Percentiles rank a stretch among this genome's conserved stretches.
Evolutionary conservation across 2,329 filamentous ascomycete species (phyloP).

Genomic region (Aspergillus tanneri): DNA sequence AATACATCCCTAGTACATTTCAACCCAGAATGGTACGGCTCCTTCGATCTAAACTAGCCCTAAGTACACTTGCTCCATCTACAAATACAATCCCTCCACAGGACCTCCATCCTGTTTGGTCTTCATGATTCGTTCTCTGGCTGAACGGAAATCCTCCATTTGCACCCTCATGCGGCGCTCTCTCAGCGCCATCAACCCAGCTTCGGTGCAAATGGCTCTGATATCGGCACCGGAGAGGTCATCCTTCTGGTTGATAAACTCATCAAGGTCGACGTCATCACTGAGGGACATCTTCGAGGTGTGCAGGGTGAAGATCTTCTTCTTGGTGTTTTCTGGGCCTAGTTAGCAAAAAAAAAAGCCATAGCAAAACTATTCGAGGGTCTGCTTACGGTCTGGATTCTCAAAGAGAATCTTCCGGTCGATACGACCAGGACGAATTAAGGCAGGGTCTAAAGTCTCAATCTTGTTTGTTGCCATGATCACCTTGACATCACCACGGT

Average conservation of each 20-base stretch:
- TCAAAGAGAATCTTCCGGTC: slow-evolving; percentile 91
- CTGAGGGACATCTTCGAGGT: slow-evolving; percentile 98
- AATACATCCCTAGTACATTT: slow-evolving; percentile 25
- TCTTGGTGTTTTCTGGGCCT: slow-evolving; percentile 71
- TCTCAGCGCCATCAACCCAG: slow-evolving; percentile 87
- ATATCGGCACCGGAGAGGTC: slow-evolving; percentile 96
- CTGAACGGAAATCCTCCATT: slow-evolving; percentile 95
- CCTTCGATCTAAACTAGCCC: slow-evolving; percentile 7
- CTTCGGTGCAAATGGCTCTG: slow-evolving; percentile 97
- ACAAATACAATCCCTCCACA: slow-evolving; percentile 91
- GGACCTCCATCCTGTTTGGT: slow-evolving; percentile 99
- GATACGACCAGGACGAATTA: slow-evolving; percentile 96
- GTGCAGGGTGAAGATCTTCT: slow-evolving; percentile 98
- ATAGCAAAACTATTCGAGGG: neutral
- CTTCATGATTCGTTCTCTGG: slow-evolving; percentile 90
- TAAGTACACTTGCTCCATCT: slow-evolving; percentile 41
- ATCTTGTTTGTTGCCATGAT: slow-evolving; percentile 99
- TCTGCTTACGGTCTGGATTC: slow-evolving; percentile 66
- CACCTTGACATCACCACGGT: slow-evolving; percentile 97
- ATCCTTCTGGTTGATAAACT: slow-evolving; percentile 98
- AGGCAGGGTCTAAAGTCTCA: slow-evolving; percentile 89
- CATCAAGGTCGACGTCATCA: slow-evolving; percentile 95
- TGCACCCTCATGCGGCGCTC: slow-evolving; percentile 97
- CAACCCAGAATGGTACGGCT: slow-evolving; percentile 9
- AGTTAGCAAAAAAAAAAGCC: slow-evolving; percentile 22